phyloP scores from a whole-genome alignment of 805 yeast genomes.

The Lipomyces sp. region DNA sequence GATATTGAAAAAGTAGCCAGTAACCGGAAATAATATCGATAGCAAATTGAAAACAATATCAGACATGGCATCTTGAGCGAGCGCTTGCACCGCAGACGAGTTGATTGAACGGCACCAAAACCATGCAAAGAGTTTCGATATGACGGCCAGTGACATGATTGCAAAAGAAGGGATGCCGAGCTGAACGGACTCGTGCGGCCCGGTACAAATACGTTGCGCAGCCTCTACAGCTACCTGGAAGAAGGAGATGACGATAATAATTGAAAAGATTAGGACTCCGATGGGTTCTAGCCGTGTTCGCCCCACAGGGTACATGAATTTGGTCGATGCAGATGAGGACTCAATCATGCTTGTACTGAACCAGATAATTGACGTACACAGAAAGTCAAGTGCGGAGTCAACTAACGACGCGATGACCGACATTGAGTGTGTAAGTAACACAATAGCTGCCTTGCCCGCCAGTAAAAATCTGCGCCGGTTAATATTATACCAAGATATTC shows the following conservation, averaged over 20 bases:
- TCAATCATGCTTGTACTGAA: conserved; percentile 49
- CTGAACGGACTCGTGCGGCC: conserved; percentile 46
- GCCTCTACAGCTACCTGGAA: conserved; percentile 74
- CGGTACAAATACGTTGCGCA: conserved; percentile 51
- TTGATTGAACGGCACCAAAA: conserved; percentile 63
- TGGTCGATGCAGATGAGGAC: conserved; percentile 11
- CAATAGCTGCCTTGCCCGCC: conserved; percentile 60
- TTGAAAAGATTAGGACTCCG: conserved; percentile 76
- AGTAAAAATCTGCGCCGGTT: conserved; percentile 40
- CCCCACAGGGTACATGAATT: conserved; percentile 60
- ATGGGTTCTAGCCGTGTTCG: conserved; percentile 74
- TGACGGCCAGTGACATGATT: conserved; percentile 68
- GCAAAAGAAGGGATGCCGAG: conserved; percentile 56
- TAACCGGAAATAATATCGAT: conserved; percentile 70
- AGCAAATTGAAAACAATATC: conserved; percentile 69
- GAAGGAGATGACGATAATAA: conserved; percentile 72
- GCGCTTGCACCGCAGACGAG: conserved; percentile 73
- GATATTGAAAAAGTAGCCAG: conserved; percentile 54
- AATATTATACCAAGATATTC: neutral
- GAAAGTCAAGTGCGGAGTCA: conserved; percentile 73
- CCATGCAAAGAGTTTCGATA: conserved; percentile 65
- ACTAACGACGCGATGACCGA: conserved; percentile 79
- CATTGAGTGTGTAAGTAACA: conserved; percentile 68
- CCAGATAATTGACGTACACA: conserved; percentile 75
- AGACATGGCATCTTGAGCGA: conserved; percentile 81